Evolutionary conservation across 2,329 filamentous ascomycete genomes (phyloP).

Genomic region (Microsporum ferrugineum): DNA sequence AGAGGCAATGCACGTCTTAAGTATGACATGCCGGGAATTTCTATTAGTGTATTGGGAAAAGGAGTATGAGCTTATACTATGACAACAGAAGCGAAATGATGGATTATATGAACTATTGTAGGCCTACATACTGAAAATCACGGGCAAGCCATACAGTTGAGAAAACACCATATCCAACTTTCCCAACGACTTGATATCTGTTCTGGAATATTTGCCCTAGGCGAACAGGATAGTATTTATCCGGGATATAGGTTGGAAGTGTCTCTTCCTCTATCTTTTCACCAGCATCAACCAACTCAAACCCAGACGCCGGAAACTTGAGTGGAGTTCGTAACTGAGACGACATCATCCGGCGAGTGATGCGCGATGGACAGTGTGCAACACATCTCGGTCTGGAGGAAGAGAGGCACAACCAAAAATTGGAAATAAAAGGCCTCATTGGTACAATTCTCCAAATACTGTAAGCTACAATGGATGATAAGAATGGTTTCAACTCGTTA

Average conservation of each 20-base stretch:
- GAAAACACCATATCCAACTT: constrained; percentile 1
- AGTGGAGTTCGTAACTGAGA: background rate
- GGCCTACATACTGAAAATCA: background rate
- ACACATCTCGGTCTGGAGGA: too few species aligned
- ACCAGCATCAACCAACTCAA: background rate
- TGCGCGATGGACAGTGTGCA: too few species aligned
- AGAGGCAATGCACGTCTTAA: background rate
- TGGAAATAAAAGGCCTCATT: background rate
- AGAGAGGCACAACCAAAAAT: background rate
- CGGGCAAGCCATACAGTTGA: constrained; percentile 6
- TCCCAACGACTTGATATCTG: constrained; percentile 3
- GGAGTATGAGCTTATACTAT: background rate
- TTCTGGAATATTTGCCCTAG: background rate
- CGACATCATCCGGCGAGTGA: background rate
- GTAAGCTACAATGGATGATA: background rate
- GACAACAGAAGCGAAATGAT: too few species aligned
- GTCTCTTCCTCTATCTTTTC: background rate
- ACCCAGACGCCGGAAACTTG: background rate
- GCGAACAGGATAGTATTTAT: constrained; percentile 1
- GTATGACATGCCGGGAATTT: background rate
- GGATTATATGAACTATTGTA: background rate
- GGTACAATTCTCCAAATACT: background rate
- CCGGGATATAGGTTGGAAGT: background rate
- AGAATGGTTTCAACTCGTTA: background rate
- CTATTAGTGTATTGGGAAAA: background rate